Conservation (phyloP, 257 asterid species). For the Scutellaria minor region DNA sequence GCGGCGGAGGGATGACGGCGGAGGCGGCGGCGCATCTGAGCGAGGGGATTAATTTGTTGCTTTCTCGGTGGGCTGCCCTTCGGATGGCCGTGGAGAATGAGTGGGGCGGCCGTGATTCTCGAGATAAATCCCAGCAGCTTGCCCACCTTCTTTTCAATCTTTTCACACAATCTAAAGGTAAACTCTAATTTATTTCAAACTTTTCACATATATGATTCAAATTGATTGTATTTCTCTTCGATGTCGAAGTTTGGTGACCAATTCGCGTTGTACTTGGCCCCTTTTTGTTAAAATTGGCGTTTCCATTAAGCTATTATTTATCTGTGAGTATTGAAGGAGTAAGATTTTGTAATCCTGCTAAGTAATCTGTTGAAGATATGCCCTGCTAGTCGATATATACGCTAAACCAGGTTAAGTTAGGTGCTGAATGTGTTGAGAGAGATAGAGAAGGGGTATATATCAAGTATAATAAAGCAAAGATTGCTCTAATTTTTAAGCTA, state of each 20-base stretch:
- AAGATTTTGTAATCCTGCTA: not conserved
- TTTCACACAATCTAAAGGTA: slow-evolving; percentile 67
- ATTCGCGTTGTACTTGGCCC: not conserved
- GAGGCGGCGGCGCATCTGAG: slow-evolving; percentile 62
- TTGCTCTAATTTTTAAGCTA: not conserved
- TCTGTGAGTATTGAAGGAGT: not conserved
- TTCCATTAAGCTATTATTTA: not conserved
- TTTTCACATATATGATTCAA: not conserved
- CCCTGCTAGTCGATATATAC: not conserved
- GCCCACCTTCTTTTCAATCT: slow-evolving; percentile 42
- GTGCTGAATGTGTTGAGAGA: not conserved
- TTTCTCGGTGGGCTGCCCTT: slow-evolving; percentile 75
- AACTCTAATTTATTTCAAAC: not conserved
- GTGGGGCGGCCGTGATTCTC: slow-evolving; percentile 76
- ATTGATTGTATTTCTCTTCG: not conserved
- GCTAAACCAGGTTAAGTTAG: not conserved
- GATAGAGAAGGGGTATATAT: not conserved
- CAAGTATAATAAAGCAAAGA: not conserved
- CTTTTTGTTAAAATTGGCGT: not conserved
- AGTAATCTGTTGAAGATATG: not conserved
- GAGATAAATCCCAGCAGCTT: slow-evolving; percentile 55
- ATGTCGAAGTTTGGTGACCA: not conserved
- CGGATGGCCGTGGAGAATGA: slow-evolving; percentile 70
- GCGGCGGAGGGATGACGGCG: slow-evolving; percentile 40
- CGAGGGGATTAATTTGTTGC: slow-evolving; percentile 57